Evolutionary conservation across 148 eudicot genomes (phyloP).

Genomic region (Rhododendron ferrugineum): DNA sequence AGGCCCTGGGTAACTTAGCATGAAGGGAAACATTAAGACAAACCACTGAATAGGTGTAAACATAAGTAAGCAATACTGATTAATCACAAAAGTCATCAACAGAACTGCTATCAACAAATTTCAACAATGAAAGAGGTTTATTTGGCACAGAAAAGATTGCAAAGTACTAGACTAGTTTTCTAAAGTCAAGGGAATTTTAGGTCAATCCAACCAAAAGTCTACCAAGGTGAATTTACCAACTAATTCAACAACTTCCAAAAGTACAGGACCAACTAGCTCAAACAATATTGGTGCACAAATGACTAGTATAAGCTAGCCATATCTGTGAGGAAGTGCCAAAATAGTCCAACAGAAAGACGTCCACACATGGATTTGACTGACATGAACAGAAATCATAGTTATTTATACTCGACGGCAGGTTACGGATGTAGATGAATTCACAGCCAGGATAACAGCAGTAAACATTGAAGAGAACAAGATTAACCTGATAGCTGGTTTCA

Average conservation of each 20-base stretch:
- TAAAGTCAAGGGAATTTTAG: background rate
- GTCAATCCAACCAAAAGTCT: background rate
- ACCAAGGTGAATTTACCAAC: background rate
- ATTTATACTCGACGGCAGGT: background rate
- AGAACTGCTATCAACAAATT: background rate
- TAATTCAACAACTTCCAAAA: background rate
- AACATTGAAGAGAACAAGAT: background rate
- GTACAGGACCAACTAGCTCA: background rate
- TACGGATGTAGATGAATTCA: background rate
- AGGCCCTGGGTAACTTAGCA: background rate
- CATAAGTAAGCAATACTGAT: background rate
- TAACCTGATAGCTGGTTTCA: constrained; percentile 53
- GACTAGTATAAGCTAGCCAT: background rate
- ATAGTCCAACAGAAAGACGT: background rate
- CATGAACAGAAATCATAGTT: background rate
- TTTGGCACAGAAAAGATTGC: background rate
- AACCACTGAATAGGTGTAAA: background rate
- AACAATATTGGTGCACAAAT: background rate
- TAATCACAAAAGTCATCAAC: background rate
- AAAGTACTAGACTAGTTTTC: background rate
- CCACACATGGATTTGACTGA: constrained; percentile 5
- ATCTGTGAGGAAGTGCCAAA: background rate
- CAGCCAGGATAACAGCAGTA: background rate
- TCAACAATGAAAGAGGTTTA: background rate
- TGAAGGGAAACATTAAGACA: background rate